Percentiles rank a stretch among this genome's conserved stretches.
phyloP scores from a whole-genome alignment of 345 rosid species.

The Excoecaria cochinchinensis region DNA sequence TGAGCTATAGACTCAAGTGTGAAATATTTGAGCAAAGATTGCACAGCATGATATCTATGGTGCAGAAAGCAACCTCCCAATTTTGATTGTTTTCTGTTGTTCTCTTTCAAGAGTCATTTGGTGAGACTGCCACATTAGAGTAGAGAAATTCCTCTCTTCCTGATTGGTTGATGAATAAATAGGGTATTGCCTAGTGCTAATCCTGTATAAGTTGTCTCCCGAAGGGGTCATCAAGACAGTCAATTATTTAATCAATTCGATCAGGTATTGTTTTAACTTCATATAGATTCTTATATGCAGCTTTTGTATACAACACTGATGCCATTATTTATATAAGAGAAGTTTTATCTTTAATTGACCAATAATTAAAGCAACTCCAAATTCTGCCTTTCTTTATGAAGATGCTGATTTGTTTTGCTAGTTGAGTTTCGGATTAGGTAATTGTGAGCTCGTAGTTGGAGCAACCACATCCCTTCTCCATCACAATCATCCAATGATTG shows the following conservation, averaged over 20 bases:
- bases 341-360: not conserved
- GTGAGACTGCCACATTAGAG: not conserved
- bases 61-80: conserved; percentile 2
- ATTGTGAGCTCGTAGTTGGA: too few relatives aligned
- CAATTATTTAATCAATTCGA: not conserved
- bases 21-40: not conserved
- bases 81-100: not conserved
- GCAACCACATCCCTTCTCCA: too few relatives aligned
- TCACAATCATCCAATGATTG: too few relatives aligned
- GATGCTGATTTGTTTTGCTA: not conserved
- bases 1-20: conserved; percentile 25
- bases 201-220: not conserved
- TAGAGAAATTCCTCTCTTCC: not conserved
- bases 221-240: not conserved
- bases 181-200: not conserved
- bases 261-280: not conserved
- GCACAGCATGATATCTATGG: not conserved
- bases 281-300: not conserved
- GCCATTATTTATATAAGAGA: not conserved
- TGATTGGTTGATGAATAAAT: not conserved
- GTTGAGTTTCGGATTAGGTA: too few relatives aligned
- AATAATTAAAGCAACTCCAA: not conserved
- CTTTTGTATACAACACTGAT: not conserved
- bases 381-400: not conserved
- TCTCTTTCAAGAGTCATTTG: not conserved